Percentiles rank a stretch among this genome's conserved stretches.
These are phyloP conservation scores for Aspergillus bertholletiae DNA, from an alignment of 495 filamentous ascomycete species.

Conservation along the genomic window DNA sequence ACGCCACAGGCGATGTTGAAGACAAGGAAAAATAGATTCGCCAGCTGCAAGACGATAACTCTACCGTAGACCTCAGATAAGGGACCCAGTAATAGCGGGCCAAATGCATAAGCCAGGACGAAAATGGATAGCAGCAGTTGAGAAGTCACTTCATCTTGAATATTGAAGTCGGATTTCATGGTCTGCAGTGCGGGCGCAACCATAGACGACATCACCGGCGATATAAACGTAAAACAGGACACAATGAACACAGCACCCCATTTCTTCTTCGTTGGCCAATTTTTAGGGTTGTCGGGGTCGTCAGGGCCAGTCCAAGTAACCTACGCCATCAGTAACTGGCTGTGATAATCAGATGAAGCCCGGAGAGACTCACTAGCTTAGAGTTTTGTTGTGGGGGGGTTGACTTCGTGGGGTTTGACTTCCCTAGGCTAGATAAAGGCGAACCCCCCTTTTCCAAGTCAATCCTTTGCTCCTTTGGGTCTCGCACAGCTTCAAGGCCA, in stretches of 20 bases:
- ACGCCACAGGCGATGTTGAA: constrained; percentile 57
- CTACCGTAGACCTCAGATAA: constrained; percentile 75
- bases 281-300: constrained; percentile 57
- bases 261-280: constrained; percentile 54
- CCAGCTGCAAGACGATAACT: constrained; percentile 52
- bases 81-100: constrained; percentile 66
- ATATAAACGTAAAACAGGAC: constrained; percentile 68
- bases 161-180: constrained; percentile 58
- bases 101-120: constrained; percentile 69
- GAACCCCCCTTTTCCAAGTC: constrained; percentile 24
- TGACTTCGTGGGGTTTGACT: constrained; percentile 7
- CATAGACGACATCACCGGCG: constrained; percentile 68
- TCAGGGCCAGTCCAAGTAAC: constrained; percentile 54
- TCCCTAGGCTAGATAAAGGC: constrained; percentile 11
- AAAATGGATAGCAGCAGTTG: constrained; percentile 69
- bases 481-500: constrained; percentile 22
- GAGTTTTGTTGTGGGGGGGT: constrained; percentile 9
- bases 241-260: constrained; percentile 59
- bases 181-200: constrained; percentile 61
- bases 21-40: constrained; percentile 64
- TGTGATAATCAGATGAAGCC: not conserved
- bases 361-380: constrained; percentile 23
- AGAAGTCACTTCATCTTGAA: constrained; percentile 50
- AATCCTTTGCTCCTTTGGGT: constrained; percentile 28
- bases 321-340: constrained; percentile 17